Evolutionary conservation across 106 monocot species (phyloP), one percentile per base, ranked within the genome.

Genomic region (Narthecium ossifragum): DNA sequence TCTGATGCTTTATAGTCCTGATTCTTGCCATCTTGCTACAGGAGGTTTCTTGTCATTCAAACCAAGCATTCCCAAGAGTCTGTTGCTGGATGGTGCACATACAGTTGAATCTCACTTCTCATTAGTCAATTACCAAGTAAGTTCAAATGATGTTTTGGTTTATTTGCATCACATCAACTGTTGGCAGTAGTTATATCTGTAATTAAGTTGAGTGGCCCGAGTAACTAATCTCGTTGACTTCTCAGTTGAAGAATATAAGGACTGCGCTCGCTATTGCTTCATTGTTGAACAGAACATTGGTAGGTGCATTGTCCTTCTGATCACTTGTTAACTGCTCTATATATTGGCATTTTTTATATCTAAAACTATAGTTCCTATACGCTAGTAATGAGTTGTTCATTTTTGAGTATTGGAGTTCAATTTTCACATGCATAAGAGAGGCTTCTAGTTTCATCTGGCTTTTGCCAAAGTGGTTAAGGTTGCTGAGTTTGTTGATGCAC

Each of bases 161-260:
- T 26, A 22, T 46, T 61, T 17, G 7, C 24, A 26, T 54, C 50
- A 60, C 55, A 49, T 40, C n/a, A n/a, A n/a, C n/a, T n/a, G n/a
- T n/a, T n/a, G n/a, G n/a, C n/a, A n/a, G n/a, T n/a, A n/a, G n/a
- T 27, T 31, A 28, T 23, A 20, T 38, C 17, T 48, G 15, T 55
- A 38, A 46, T 29, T 29, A 31, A 28, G 45, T 24, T 58, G 28
- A 48, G 46, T 64, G 12, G 23, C n/a, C 51, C 63, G 26, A 31
- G 15, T 29, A 51, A 65, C 43, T n/a, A 26, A 11, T 46, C 8
- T 24, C 39, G 21, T 30, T 38, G 57, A 38, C 53, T 28, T 76
- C 65, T 62, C 78, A 96, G 94, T 71, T 96, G 63, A 86, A 84
- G 70, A 89, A 90, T 73, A 80, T 90, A 75, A 85, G 86, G 54